A percentile compares a stretch with the other conserved stretches of the same genome.
These are phyloP conservation scores for Globisporangium camurandrum DNA, from an alignment of 352 stramenopile genomes.

Conservation along the genomic window DNA sequence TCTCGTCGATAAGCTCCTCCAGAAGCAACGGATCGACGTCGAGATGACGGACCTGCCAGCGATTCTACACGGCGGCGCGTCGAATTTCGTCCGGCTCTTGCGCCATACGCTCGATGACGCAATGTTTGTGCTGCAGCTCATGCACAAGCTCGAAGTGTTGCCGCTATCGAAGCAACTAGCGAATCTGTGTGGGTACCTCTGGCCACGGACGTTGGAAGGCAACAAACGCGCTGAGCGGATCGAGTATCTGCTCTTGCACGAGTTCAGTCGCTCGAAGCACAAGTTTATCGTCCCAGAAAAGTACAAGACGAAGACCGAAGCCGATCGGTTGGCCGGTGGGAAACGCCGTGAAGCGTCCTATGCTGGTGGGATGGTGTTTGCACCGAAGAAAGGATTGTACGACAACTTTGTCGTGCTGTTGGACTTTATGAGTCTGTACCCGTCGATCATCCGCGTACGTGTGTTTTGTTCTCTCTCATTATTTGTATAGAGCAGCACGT, in stretches of 20 bases:
- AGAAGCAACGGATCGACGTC: constrained; percentile 85
- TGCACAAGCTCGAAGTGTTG: constrained; percentile 97
- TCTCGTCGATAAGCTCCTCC: constrained; percentile 89
- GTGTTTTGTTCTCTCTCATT: not conserved
- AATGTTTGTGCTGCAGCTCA: constrained; percentile 94
- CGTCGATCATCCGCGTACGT: constrained; percentile 94
- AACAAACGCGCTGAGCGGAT: constrained; percentile 98
- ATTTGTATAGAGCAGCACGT: no score
- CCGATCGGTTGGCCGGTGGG: constrained; percentile 45
- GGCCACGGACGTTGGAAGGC: constrained; percentile 93
- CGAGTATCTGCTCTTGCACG: constrained; percentile 99
- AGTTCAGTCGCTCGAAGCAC: constrained; percentile 92
- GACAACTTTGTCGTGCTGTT: constrained; percentile 99
- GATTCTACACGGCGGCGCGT: constrained; percentile 81
- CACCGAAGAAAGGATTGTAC: constrained; percentile 99
- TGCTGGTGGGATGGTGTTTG: constrained; percentile 97
- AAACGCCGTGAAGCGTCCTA: constrained; percentile 91
- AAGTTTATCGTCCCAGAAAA: constrained; percentile 99
- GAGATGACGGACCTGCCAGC: constrained; percentile 94
- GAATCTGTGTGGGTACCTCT: constrained; percentile 98
- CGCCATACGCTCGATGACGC: constrained; percentile 94
- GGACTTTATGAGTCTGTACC: constrained; percentile 99
- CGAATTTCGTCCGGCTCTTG: constrained; percentile 92
- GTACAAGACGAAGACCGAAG: constrained; percentile 60
- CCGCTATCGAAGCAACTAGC: constrained; percentile 98